Base-by-base conservation (phyloP, 768 basidiomycete species). In the Boletus rex-veris region DNA sequence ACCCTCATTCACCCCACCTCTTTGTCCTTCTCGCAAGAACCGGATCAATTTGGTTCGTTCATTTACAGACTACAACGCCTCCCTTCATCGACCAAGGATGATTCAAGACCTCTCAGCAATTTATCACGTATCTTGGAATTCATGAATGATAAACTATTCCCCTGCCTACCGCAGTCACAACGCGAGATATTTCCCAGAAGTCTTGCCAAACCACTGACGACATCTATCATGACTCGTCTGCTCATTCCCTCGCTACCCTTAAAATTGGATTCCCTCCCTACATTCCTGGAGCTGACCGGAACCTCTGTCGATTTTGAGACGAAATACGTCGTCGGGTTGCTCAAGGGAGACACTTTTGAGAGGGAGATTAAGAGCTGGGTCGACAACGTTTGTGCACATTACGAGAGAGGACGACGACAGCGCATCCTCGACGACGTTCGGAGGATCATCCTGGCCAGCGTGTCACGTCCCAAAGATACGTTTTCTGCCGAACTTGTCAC, bases 341-440 rank as follows among this genome's bases (percentile, higher is more conserved):
- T 88, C 15, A 77, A 78, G 14, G 78, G 76, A 50, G 77, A 76
- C 19, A 51, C 58, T 12, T 70, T 71, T 6, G 82, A 85, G 42
- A 73, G 73, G 24, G 72, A 83, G 7, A 80, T 95, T 51, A 79
- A 80, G 62, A 62, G 70, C 7, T 96, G 93, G 90, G 80, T 79
- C 4, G 78, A 85, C 45, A 79, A 81, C 5, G 77, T 90, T 11
- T 79, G 81, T 16, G 71, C 76, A 3, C 89, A 92, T 68, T 96
- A 93, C 67, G 92, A 93, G 66, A 82, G 83, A 55, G 82, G 86
- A 60, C 71, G 92, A 61, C 78, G 92, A 14, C 71, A 80, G 33
- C 74, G 76, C 48, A 81, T 93, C 42, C 75, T 92, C 7, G 84
- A 88, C 39, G 69, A 70, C n/a, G 78, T 82, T 14, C 76, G 92